These are phyloP conservation scores for Epichloe brachyelytri DNA, from an alignment of 2,329 filamentous ascomycete species.

Conservation along the genomic window DNA sequence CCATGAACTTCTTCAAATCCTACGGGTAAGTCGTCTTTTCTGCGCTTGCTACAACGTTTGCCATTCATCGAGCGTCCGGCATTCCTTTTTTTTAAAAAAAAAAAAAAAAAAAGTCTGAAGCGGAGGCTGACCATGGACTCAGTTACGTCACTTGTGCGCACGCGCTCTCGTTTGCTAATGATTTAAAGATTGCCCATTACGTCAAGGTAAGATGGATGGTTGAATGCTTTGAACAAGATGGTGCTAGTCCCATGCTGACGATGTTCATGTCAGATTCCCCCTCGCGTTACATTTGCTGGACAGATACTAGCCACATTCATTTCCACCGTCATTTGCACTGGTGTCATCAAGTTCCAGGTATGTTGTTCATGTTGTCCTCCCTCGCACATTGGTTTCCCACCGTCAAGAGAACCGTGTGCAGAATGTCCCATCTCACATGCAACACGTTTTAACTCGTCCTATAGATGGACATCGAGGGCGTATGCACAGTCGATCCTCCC, in stretches of 20 bases:
- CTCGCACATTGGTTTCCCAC: too few relatives aligned
- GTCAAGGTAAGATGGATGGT: conserved; percentile 21
- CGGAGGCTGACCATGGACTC: neutral
- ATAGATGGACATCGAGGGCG: conserved; percentile 18
- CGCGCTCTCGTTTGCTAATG: conserved; percentile 22
- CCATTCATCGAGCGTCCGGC: neutral
- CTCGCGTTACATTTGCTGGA: conserved; percentile 22
- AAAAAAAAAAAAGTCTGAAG: too few relatives aligned
- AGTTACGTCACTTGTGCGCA: conserved; percentile 22
- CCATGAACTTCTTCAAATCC: conserved; percentile 34
- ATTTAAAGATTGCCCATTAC: conserved; percentile 27
- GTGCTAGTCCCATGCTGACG: too few relatives aligned
- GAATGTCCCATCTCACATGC: too few relatives aligned
- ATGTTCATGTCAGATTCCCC: conserved; percentile 17
- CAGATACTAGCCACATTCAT: conserved; percentile 23
- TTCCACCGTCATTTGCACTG: conserved; percentile 22
- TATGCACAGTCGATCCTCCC: conserved; percentile 24
- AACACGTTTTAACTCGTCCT: too few relatives aligned
- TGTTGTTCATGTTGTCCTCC: neutral
- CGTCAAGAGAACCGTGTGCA: too few relatives aligned
- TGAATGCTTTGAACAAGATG: neutral
- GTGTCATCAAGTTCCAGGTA: conserved; percentile 24
- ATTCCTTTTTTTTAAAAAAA: too few relatives aligned
- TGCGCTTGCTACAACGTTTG: neutral
- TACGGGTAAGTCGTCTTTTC: conserved; percentile 14